Conservation (phyloP, 2,329 filamentous ascomycete species). For the Trichoderma afroharzianum region DNA sequence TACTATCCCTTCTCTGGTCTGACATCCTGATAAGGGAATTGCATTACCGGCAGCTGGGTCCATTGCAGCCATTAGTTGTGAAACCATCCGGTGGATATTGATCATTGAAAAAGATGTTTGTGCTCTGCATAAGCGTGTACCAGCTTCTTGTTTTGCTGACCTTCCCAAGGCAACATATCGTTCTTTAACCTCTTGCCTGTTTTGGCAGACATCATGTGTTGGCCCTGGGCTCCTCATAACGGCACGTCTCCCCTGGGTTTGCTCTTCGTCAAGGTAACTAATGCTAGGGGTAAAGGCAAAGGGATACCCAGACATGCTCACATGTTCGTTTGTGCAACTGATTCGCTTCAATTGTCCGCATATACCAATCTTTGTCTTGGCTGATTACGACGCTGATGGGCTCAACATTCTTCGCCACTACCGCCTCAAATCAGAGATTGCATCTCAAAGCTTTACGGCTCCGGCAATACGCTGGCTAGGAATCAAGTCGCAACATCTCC, state of each 20-base stretch:
- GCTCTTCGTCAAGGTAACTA: not conserved
- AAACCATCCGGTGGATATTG: slow-evolving; percentile 58
- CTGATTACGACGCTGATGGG: slow-evolving; percentile 76
- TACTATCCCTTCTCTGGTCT: not conserved
- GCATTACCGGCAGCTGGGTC: slow-evolving; percentile 55
- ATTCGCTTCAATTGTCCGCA: slow-evolving; percentile 46
- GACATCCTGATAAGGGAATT: slow-evolving; percentile 45
- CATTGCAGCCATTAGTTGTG: slow-evolving; percentile 49
- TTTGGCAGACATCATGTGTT: slow-evolving; percentile 47
- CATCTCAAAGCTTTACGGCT: slow-evolving; percentile 57
- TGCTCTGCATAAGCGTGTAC: not conserved
- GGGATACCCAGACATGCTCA: slow-evolving; percentile 75
- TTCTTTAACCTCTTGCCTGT: slow-evolving; percentile 55
- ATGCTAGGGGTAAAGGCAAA: slow-evolving; percentile 55
- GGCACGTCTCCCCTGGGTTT: slow-evolving; percentile 36
- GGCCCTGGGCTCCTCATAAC: slow-evolving; percentile 66
- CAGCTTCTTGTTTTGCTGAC: slow-evolving; percentile 18
- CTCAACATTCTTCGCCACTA: slow-evolving; percentile 72
- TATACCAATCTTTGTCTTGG: slow-evolving; percentile 59
- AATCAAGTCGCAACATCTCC: slow-evolving; percentile 44
- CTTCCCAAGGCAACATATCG: slow-evolving; percentile 65
- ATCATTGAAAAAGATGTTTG: slow-evolving; percentile 75
- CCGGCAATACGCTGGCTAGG: slow-evolving; percentile 63
- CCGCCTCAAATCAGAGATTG: slow-evolving; percentile 61
- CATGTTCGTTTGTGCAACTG: slow-evolving; percentile 59